Conservation (phyloP, 768 basidiomycete genomes). For the Pleurotus platypus region DNA sequence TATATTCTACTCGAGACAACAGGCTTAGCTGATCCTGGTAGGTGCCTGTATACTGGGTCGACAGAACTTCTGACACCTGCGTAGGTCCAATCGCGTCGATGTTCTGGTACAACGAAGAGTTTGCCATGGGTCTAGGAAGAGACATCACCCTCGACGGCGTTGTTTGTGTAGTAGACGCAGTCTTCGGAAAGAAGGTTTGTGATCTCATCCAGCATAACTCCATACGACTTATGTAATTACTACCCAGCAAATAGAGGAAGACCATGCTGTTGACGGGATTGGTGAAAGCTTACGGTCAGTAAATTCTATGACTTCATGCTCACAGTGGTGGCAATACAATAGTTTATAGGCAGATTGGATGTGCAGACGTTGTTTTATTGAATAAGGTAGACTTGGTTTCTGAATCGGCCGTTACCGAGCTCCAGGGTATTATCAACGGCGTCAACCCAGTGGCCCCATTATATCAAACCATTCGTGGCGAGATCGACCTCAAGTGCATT, state of each 20-base stretch:
- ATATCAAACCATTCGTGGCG: conserved; percentile 63
- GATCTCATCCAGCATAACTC: not conserved
- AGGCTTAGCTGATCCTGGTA: conserved; percentile 93
- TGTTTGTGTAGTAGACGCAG: conserved; percentile 87
- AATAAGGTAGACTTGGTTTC: conserved; percentile 86
- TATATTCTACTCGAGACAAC: conserved; percentile 96
- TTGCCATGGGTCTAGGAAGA: conserved; percentile 57
- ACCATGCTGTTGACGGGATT: conserved; percentile 52
- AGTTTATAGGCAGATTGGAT: conserved; percentile 80
- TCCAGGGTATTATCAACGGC: conserved; percentile 59
- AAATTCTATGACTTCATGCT: not conserved
- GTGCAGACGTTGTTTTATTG: conserved; percentile 85
- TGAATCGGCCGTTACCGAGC: conserved; percentile 35
- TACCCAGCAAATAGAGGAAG: conserved; percentile 82
- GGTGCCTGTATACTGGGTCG: not conserved
- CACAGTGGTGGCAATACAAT: not conserved
- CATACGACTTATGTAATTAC: not conserved
- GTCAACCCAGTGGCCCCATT: conserved; percentile 82
- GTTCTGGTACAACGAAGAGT: conserved; percentile 89
- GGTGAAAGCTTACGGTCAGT: conserved; percentile 80
- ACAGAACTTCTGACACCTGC: not conserved
- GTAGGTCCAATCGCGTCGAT: conserved; percentile 82
- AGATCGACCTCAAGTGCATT: conserved; percentile 72
- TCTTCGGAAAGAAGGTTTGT: conserved; percentile 59
- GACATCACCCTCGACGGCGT: conserved; percentile 85